phyloP scores from a whole-genome alignment of 208 protist species.

The Angomonas deanei region DNA sequence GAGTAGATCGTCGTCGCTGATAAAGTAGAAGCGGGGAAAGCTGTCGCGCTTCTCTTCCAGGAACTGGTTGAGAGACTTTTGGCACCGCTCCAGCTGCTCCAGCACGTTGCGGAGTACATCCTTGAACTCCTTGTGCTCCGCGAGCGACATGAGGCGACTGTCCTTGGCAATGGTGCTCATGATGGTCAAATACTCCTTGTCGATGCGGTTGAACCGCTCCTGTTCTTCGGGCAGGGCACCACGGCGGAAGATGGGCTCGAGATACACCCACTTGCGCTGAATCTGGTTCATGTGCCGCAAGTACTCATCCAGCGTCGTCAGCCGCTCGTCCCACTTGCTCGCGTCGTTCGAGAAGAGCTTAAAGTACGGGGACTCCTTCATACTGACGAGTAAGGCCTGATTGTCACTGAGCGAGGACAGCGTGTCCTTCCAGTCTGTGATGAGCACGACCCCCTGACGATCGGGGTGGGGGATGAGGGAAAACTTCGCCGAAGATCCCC shows the following conservation, averaged over 20 bases:
- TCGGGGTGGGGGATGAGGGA: constrained; percentile 72
- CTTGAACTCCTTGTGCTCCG: constrained; percentile 72
- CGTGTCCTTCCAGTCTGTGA: constrained; percentile 97
- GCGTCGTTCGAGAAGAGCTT: constrained; percentile 89
- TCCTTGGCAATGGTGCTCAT: constrained; percentile 86
- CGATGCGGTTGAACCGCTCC: constrained; percentile 93
- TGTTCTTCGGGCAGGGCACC: constrained; percentile 96
- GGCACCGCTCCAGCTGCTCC: constrained; percentile 96
- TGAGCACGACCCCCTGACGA: constrained; percentile 78
- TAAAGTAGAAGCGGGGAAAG: constrained; percentile 99
- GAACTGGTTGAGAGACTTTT: constrained; percentile 96
- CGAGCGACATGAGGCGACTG: constrained; percentile 82
- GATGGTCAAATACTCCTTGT: constrained; percentile 92
- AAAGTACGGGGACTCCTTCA: constrained; percentile 97
- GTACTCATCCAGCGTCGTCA: constrained; percentile 89
- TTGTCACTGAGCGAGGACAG: constrained; percentile 94
- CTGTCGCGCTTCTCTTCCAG: constrained; percentile 96
- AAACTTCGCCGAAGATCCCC: constrained; percentile 88
- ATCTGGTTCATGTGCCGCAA: constrained; percentile 94
- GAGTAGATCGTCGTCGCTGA: constrained; percentile 98
- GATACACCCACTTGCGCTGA: constrained; percentile 98
- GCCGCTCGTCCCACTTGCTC: constrained; percentile 88
- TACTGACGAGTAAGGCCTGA: constrained; percentile 92
- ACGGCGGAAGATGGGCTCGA: constrained; percentile 97
- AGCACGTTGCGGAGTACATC: constrained; percentile 84